phyloP scores from a whole-genome alignment of 1,139 yeast species.

The Nakaseomyces uthaithaninus region DNA sequence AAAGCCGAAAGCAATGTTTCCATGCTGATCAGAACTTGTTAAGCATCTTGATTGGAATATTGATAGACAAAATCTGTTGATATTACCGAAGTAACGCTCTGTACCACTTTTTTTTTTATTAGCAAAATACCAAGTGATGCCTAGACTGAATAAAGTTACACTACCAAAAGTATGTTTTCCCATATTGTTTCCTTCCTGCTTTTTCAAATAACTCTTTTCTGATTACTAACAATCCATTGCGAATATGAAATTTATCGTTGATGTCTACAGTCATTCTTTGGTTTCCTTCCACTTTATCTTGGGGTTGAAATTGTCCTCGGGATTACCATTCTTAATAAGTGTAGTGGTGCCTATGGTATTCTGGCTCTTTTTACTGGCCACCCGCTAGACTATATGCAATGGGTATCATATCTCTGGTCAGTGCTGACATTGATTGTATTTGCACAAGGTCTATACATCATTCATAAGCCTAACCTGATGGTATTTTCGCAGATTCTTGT shows the following conservation, averaged over 20 bases:
- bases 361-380: conserved; percentile 85
- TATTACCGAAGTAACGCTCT: no score
- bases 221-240: no score
- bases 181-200: neutral
- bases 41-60: no score
- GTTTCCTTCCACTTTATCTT: conserved; percentile 59
- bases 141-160: conserved; percentile 4
- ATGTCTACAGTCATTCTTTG: conserved; percentile 23
- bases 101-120: no score
- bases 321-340: conserved; percentile 74
- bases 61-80: no score
- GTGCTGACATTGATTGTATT: conserved; percentile 59
- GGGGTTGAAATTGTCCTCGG: conserved; percentile 85
- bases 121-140: no score
- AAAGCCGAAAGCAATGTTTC: no score
- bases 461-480: conserved; percentile 42
- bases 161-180: conserved; percentile 17
- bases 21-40: no score
- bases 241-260: neutral
- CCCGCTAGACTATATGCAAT: conserved; percentile 73
- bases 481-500: conserved; percentile 54
- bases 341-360: conserved; percentile 82
- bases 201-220: no score
- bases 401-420: conserved; percentile 69
- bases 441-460: conserved; percentile 48